Base-by-base conservation (phyloP, 805 yeast species). In the Cyberlindnera lachancei region DNA sequence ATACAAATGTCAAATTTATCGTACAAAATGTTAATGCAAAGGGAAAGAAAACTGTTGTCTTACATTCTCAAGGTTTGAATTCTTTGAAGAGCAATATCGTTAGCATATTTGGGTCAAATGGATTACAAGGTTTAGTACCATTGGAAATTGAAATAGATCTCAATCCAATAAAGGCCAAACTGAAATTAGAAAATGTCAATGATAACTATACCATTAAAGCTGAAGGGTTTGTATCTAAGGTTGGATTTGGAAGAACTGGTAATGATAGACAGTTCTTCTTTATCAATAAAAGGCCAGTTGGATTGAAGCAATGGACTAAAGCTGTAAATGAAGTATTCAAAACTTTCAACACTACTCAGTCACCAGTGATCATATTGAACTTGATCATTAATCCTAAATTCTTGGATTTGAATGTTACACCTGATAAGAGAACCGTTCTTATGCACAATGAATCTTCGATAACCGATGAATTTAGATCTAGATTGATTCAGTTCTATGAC, bases 381-480 rank as follows among this genome's bases (percentile, higher is more conserved):
- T 43, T 92, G 15, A 46, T 49, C 11, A 50, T 85, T 6, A 66
- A 70, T 25, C 64, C 81, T 0, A 45, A 50, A 17, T 59, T 63
- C 23, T 38, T 79, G n/a, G 98, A 92, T 56, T 66, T 92, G 14
- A 92, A 92, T 55, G 82, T 92, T 1, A 79, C 95, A 0, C 97
- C 98, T 0, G 96, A 92, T 53, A 92, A 92, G 52, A 64, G 90
- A 32, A 71, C 75, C 3, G 65, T 88, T 2, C 50, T 83, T 46
- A 50, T 87, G 2, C 86, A 79, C 37, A 64, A 75, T 39, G 96
- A 88, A 53, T 52, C 56, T 4, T 52, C 59, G n/a, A 51, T 88
- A 2, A 43, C 81, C 5, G 81, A 77, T 21, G 56, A 58, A 2
- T 41, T 90, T 5, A 63, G 73, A 33, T 70, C 63, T n/a, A 53